Evolutionary conservation across 164 flowering plant genomes (phyloP).

Genomic region (Kingdonia uniflora): DNA sequence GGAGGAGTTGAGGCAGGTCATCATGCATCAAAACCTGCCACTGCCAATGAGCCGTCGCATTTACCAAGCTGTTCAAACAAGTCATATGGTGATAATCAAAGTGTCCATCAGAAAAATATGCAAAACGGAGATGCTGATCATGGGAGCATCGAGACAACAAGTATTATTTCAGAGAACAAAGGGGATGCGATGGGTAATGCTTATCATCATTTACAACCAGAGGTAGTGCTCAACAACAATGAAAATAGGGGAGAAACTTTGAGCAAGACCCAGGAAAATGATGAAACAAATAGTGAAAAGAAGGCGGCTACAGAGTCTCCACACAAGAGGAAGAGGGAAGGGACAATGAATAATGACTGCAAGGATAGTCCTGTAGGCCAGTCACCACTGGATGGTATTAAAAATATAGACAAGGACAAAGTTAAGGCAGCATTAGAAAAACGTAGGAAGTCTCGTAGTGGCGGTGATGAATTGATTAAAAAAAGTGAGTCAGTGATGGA

Average conservation of each 20-base stretch:
- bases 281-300: constrained; percentile 25
- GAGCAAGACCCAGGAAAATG: constrained; percentile 20
- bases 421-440: constrained; percentile 74
- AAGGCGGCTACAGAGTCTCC: constrained; percentile 21
- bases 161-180: constrained; percentile 24
- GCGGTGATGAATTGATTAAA: constrained; percentile 14
- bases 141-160: constrained; percentile 31
- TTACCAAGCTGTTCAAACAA: constrained; percentile 22
- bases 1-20: constrained; percentile 32
- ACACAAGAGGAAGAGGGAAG: constrained; percentile 18
- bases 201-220: constrained; percentile 18
- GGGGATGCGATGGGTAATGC: constrained; percentile 22
- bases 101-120: constrained; percentile 19
- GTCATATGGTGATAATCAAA: constrained; percentile 27
- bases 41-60: constrained; percentile 34
- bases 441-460: constrained; percentile 48
- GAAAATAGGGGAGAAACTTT: constrained; percentile 24
- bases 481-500: constrained; percentile 53
- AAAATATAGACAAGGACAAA: constrained; percentile 66
- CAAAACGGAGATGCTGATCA: constrained; percentile 38
- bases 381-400: constrained; percentile 56
- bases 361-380: constrained; percentile 22
- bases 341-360: constrained; percentile 27
- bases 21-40: constrained; percentile 32
- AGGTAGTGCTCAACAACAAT: constrained; percentile 10